These are phyloP conservation scores for Candida coleopterorum DNA, from an alignment of 805 yeast species.

Conservation along the genomic window DNA sequence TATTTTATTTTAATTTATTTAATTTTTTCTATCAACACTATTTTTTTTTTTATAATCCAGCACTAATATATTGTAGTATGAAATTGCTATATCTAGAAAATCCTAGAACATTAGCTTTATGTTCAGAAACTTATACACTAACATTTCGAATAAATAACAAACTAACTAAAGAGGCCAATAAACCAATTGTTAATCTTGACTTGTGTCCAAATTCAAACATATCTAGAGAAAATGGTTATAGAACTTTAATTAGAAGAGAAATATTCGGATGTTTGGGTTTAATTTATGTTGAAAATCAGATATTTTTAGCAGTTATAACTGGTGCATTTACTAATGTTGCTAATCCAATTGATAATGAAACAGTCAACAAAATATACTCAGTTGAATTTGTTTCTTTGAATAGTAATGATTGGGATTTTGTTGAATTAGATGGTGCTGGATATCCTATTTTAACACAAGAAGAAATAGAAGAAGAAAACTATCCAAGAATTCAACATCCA, in stretches of 20 bases:
- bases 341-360: conserved; percentile 71
- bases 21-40: neutral
- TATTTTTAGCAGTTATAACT: conserved; percentile 75
- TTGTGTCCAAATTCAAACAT: conserved; percentile 34
- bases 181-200: conserved; percentile 44
- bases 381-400: conserved; percentile 84
- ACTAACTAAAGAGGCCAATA: conserved; percentile 10
- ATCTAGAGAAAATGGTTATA: conserved; percentile 34
- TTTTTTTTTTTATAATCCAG: too few species aligned
- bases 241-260: conserved; percentile 33
- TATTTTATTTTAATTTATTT: neutral
- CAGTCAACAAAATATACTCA: conserved; percentile 72
- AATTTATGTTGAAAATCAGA: conserved; percentile 60
- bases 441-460: conserved; percentile 47
- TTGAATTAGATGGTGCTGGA: conserved; percentile 65
- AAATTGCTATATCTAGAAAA: conserved; percentile 26
- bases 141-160: conserved; percentile 15
- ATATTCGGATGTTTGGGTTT: conserved; percentile 75
- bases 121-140: conserved; percentile 27
- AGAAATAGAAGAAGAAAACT: conserved; percentile 15
- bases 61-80: too few species aligned
- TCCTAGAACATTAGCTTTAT: conserved; percentile 27
- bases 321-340: conserved; percentile 71
- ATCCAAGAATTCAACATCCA: conserved; percentile 52
- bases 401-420: conserved; percentile 72